phyloP scores from a whole-genome alignment of 2,329 filamentous ascomycete genomes.

The Septoria petroselini region DNA sequence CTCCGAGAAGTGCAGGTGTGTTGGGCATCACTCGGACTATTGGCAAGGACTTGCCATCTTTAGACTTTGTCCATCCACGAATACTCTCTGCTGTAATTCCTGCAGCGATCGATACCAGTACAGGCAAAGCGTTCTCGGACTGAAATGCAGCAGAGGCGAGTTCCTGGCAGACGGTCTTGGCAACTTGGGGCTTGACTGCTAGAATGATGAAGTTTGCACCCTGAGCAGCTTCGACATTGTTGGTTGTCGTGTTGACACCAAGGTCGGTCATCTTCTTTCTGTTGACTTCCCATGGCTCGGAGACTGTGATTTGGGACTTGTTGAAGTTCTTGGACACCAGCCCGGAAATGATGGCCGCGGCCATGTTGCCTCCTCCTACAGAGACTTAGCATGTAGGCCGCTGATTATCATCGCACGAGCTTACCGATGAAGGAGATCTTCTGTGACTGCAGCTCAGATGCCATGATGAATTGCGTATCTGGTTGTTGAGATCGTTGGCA shows the following conservation, averaged over 20 bases:
- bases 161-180: constrained; percentile 30
- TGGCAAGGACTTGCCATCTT: constrained; percentile 25
- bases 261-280: constrained; percentile 31
- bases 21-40: constrained; percentile 33
- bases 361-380: constrained; percentile 34
- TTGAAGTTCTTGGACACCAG: constrained; percentile 26
- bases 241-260: constrained; percentile 28
- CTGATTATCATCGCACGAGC: background rate
- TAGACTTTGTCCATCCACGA: constrained; percentile 26
- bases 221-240: constrained; percentile 29
- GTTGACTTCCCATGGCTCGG: constrained; percentile 34
- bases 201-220: constrained; percentile 31
- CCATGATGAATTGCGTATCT: background rate
- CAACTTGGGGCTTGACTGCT: constrained; percentile 33
- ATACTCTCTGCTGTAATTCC: constrained; percentile 28
- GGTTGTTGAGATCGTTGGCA: too few relatives aligned
- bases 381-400: background rate
- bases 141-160: constrained; percentile 24
- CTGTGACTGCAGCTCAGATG: constrained; percentile 22
- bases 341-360: constrained; percentile 32
- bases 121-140: constrained; percentile 21
- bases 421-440: constrained; percentile 32
- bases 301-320: constrained; percentile 30
- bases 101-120: constrained; percentile 31
- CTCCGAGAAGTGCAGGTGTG: constrained; percentile 31